These are phyloP conservation scores for Aureobasidium lini DNA, from an alignment of 2,329 filamentous ascomycete species.

Conservation along the genomic window DNA sequence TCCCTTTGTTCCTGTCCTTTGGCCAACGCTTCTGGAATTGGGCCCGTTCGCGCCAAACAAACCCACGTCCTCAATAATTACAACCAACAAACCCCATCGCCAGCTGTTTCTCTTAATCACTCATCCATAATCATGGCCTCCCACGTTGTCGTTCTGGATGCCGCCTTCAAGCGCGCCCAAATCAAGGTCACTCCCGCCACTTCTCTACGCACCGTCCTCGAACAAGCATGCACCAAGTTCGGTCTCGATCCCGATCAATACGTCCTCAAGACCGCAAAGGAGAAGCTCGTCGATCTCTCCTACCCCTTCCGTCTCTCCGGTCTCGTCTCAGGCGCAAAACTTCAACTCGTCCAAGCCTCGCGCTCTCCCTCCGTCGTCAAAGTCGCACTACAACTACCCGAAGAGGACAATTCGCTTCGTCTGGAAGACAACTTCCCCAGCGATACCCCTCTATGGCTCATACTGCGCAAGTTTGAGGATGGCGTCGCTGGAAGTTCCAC, in stretches of 20 bases:
- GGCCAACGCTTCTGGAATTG: slow-evolving; percentile 21
- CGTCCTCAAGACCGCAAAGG: slow-evolving; percentile 77
- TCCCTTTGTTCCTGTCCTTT: slow-evolving; percentile 23
- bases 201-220: slow-evolving; percentile 74
- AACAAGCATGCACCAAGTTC: slow-evolving; percentile 81
- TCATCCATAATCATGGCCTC: slow-evolving; percentile 57
- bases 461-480: slow-evolving; percentile 84
- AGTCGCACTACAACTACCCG: slow-evolving; percentile 78
- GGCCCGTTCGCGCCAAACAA: slow-evolving; percentile 14
- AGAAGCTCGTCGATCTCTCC: slow-evolving; percentile 79
- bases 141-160: slow-evolving; percentile 80
- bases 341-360: slow-evolving; percentile 83
- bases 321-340: slow-evolving; percentile 75
- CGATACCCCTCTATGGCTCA: slow-evolving; percentile 79
- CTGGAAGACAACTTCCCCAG: slow-evolving; percentile 81
- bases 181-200: slow-evolving; percentile 79
- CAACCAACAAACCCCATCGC: background rate
- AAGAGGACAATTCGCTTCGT: slow-evolving; percentile 59
- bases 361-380: slow-evolving; percentile 79
- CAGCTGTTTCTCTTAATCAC: background rate
- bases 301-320: slow-evolving; percentile 76
- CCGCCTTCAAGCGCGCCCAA: slow-evolving; percentile 65
- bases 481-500: slow-evolving; percentile 47
- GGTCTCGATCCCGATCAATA: slow-evolving; percentile 65
- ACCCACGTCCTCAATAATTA: background rate